A percentile compares a stretch with the other conserved stretches of the same genome.
Conservation (phyloP, 768 basidiomycete genomes). For the Udeniomyces megalosporus region DNA sequence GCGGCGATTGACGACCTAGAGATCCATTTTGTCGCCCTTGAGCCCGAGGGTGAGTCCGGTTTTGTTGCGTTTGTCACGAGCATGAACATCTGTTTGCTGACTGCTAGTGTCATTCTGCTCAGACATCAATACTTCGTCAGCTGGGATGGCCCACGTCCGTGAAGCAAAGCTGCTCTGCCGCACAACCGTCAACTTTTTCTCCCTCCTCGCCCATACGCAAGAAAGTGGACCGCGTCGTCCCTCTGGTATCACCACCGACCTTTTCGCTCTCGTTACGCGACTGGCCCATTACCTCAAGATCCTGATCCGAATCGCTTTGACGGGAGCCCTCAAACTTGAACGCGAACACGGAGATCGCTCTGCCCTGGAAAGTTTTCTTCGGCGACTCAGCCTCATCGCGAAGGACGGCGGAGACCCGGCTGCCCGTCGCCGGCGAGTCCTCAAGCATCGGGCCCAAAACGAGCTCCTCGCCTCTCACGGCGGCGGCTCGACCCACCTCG, state of each 20-base stretch:
- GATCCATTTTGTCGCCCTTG: conserved; percentile 60
- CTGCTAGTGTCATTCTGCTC: too few relatives aligned
- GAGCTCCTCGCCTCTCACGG: not conserved
- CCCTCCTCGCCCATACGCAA: conserved; percentile 84
- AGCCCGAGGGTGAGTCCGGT: conserved; percentile 59
- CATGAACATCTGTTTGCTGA: too few relatives aligned
- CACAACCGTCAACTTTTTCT: conserved; percentile 97
- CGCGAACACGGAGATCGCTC: conserved; percentile 66
- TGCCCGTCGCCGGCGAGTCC: conserved; percentile 22
- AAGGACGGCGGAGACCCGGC: conserved; percentile 33
- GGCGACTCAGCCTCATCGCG: conserved; percentile 80
- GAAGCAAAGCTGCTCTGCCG: conserved; percentile 98
- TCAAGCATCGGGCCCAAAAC: conserved; percentile 7
- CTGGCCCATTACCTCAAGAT: conserved; percentile 99
- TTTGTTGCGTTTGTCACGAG: not conserved
- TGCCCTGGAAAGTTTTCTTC: conserved; percentile 77
- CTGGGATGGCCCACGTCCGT: conserved; percentile 94
- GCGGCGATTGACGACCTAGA: conserved; percentile 94
- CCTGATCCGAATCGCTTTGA: conserved; percentile 91
- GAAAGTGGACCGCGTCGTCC: conserved; percentile 64
- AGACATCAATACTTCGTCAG: not conserved
- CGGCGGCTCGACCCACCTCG: conserved; percentile 3
- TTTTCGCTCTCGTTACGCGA: conserved; percentile 94
- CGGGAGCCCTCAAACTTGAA: conserved; percentile 87
- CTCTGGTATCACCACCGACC: conserved; percentile 93